These are phyloP conservation scores for Planoprotostelium fungivorum DNA, from an alignment of 78 protist species.

Conservation along the genomic window DNA sequence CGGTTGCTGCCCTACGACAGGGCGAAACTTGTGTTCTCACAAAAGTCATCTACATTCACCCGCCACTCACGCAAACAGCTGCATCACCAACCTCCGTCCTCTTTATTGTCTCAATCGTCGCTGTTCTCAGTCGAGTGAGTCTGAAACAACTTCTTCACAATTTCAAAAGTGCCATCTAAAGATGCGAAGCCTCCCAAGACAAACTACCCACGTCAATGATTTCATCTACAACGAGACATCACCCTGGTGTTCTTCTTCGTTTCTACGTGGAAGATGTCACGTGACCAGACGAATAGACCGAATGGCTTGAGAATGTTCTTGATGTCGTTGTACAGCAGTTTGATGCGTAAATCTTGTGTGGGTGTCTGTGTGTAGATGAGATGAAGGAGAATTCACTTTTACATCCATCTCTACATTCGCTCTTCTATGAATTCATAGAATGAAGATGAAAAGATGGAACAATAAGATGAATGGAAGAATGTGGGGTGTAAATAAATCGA, in stretches of 20 bases:
- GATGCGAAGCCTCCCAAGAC: not conserved
- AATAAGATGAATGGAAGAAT: too few relatives aligned
- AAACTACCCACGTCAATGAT: not conserved
- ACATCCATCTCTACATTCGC: too few relatives aligned
- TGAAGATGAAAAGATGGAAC: too few relatives aligned
- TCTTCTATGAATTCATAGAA: too few relatives aligned
- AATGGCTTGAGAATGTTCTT: not conserved
- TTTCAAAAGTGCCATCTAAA: not conserved
- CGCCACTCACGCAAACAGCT: too few relatives aligned
- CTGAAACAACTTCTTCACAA: not conserved
- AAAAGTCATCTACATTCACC: too few relatives aligned
- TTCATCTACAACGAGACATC: not conserved
- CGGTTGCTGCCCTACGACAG: too few relatives aligned
- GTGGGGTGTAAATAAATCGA: too few relatives aligned
- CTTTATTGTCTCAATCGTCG: too few relatives aligned
- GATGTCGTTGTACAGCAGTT: not conserved
- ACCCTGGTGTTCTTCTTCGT: not conserved
- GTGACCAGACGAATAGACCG: not conserved
- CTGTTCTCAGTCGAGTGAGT: not conserved
- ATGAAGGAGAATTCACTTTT: not conserved
- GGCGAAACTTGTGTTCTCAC: too few relatives aligned
- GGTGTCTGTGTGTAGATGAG: not conserved
- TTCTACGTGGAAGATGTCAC: not conserved
- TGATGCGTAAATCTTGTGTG: not conserved
- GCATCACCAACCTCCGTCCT: too few relatives aligned